Evolutionary conservation across 306 rosid genomes (phyloP).

Genomic region (Cotoneaster glaucophyllus): DNA sequence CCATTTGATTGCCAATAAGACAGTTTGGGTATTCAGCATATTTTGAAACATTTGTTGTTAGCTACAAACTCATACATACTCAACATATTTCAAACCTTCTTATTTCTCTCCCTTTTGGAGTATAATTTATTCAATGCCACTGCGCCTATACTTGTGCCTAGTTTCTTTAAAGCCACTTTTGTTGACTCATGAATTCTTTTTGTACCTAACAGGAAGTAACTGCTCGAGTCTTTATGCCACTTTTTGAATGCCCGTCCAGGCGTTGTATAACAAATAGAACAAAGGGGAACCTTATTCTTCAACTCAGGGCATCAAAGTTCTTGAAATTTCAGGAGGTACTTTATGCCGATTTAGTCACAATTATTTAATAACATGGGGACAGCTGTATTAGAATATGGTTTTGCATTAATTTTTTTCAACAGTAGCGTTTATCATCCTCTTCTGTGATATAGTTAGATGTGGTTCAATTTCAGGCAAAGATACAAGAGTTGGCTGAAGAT

Average conservation of each 20-base stretch:
- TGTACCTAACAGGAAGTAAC: slow-evolving; percentile 77
- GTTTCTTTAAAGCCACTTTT: slow-evolving; percentile 7
- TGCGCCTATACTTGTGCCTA: neutral
- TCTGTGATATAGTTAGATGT: neutral
- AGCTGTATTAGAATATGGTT: slow-evolving; percentile 3
- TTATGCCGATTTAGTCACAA: slow-evolving; percentile 2
- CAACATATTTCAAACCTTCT: neutral
- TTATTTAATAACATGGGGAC: slow-evolving; percentile 1
- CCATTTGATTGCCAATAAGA: neutral
- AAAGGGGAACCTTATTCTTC: slow-evolving; percentile 85
- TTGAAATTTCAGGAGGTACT: slow-evolving; percentile 91
- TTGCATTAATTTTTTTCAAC: slow-evolving; percentile 10
- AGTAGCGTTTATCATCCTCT: slow-evolving; percentile 4
- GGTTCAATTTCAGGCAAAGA: slow-evolving; percentile 76
- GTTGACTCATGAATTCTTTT: slow-evolving; percentile 6
- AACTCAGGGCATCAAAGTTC: slow-evolving; percentile 94
- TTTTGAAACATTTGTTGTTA: neutral
- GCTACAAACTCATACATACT: neutral
- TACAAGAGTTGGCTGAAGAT: slow-evolving; percentile 95
- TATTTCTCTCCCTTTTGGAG: neutral
- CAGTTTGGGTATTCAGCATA: neutral
- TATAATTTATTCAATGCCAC: neutral
- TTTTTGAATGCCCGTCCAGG: slow-evolving; percentile 80
- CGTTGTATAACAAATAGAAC: slow-evolving; percentile 59
- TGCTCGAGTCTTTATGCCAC: slow-evolving; percentile 92